Evolutionary conservation across 306 rosid species (phyloP).

Genomic region (cucumber (Cucumis sativus)): Cucumber_9930_V3 NC_026656.2:6487001-6487500

Average conservation of each 20-base stretch:
- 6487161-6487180: slow-evolving; percentile 97
- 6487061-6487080: slow-evolving; percentile 83
- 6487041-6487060: slow-evolving; percentile 67
- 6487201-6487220: slow-evolving; percentile 70
- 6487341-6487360: slow-evolving; percentile 69
- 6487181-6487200: slow-evolving; percentile 79
- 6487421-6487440: slow-evolving; percentile 85
- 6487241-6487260: slow-evolving; percentile 69
- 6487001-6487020: slow-evolving; percentile 94
- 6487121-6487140: slow-evolving; percentile 88
- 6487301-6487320: slow-evolving; percentile 98
- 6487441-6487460: slow-evolving; percentile 88
- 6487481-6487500: slow-evolving; percentile 91
- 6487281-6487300: slow-evolving; percentile 86
- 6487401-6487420: slow-evolving; percentile 94
- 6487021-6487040: slow-evolving; percentile 91
- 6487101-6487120: slow-evolving; percentile 95
- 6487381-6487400: slow-evolving; percentile 90
- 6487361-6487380: slow-evolving; percentile 95
- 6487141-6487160: slow-evolving; percentile 92
- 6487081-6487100: slow-evolving; percentile 91
- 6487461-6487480: slow-evolving; percentile 88
- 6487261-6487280: slow-evolving; percentile 69
- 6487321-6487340: slow-evolving; percentile 69
- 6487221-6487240: slow-evolving; percentile 37